Evolutionary conservation across 202 grass and related monocot genomes (phyloP), one percentile per base, ranked within the genome.

Genomic region (Brachypodium distachyon): DNA sequence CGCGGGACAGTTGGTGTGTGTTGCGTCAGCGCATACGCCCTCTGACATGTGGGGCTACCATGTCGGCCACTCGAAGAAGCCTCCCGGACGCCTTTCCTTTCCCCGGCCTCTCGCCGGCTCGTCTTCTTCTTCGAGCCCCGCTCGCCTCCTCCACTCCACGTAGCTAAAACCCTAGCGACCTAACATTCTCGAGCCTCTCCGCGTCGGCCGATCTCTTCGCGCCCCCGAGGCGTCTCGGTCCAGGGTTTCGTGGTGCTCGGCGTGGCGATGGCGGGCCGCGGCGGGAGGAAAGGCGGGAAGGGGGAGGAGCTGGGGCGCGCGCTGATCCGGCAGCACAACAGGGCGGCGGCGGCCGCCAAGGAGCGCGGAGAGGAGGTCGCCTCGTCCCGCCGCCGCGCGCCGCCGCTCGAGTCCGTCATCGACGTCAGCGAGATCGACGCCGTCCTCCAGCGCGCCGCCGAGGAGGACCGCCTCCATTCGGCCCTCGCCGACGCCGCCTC

Each of bases 381-480:
- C 46, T 85, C 70, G 56, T 77, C 72, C 19, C 84, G 83, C 49
- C 85, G 88, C 76, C 78, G 84, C 26, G 78, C 85, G 34, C 76
- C 38, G 57, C 77, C 85, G 1, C 90, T 97, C 38, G 91, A 97
- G 71, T 97, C 94, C 44, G 79, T 91, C 84, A 97, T 84, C 47
- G 91, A 97, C 22, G 81, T 97, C 88, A 83, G 87, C 84, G 94
- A 97, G 53, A 93, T 97, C 66, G 91, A 94, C 61, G 88, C 86
- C 65, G 83, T 97, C 61, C 78, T 97, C 17, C 75, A 93, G 67
- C 88, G 86, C 25, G 84, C 94, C 50, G 90, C 87, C 10, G 91
- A 89, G 82, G 87, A 74, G 12, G 86, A 91, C 43, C 67, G 79
- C 67, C 52, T 82, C 51, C 65, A 81, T 12, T 64, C 64, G 56